phyloP scores from a whole-genome alignment of 2,329 filamentous ascomycete genomes.

The Thyridium curvatum region DNA sequence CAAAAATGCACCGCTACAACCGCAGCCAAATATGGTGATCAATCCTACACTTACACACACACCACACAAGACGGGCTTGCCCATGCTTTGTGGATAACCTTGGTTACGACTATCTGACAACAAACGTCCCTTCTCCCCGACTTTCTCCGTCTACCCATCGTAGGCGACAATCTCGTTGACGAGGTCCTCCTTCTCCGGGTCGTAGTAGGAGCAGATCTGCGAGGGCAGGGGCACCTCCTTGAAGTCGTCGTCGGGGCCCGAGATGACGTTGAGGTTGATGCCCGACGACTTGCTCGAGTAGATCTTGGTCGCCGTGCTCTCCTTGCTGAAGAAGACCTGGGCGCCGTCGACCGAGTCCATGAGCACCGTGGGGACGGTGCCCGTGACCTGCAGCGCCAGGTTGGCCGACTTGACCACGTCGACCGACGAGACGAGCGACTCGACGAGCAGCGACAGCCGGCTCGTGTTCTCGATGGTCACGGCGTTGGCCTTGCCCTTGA shows the following conservation, averaged over 20 bases:
- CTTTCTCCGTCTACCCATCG: slow-evolving; percentile 55
- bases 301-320: slow-evolving; percentile 72
- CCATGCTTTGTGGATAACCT: too few species aligned
- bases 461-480: slow-evolving; percentile 89
- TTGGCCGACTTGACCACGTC: slow-evolving; percentile 94
- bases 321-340: slow-evolving; percentile 76
- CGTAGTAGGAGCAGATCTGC: slow-evolving; percentile 76
- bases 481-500: slow-evolving; percentile 94
- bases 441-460: slow-evolving; percentile 78
- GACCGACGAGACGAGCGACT: slow-evolving; percentile 82
- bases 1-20: not conserved
- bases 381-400: slow-evolving; percentile 89
- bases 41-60: slow-evolving; percentile 5
- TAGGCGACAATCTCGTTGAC: slow-evolving; percentile 95
- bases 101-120: too few species aligned
- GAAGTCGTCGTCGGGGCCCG: slow-evolving; percentile 69
- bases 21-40: not conserved
- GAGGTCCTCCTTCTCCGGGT: slow-evolving; percentile 64
- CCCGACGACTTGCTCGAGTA: slow-evolving; percentile 84
- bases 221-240: slow-evolving; percentile 82
- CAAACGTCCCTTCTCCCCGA: too few species aligned
- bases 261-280: slow-evolving; percentile 80
- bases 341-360: slow-evolving; percentile 92
- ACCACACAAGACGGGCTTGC: too few species aligned
- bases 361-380: slow-evolving; percentile 77